Percentiles rank a stretch among this genome's conserved stretches.
These are phyloP conservation scores for Colletotrichum sp. DNA, from an alignment of 2,329 filamentous ascomycete genomes.

Conservation along the genomic window DNA sequence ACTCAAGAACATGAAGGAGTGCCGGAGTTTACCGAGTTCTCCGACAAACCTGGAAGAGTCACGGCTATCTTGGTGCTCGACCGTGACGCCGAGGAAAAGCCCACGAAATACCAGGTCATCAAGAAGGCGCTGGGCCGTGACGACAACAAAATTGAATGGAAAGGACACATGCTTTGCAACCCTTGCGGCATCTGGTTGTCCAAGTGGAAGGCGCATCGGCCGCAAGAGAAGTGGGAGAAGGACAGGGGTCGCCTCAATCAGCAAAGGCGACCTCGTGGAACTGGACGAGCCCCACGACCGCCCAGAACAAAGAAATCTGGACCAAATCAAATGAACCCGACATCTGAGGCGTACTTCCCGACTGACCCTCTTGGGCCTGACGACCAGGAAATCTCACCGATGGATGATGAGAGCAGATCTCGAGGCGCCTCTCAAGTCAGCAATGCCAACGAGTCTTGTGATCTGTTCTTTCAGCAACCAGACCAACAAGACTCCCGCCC, in stretches of 20 bases:
- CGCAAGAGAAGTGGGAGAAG: conserved; percentile 82
- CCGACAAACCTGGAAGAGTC: conserved; percentile 74
- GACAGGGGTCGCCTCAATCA: conserved; percentile 57
- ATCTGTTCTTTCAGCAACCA: not conserved
- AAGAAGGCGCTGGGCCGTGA: conserved; percentile 72
- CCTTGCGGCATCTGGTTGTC: conserved; percentile 95
- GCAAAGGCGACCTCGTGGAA: conserved; percentile 54
- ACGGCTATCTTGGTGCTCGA: conserved; percentile 75
- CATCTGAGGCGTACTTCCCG: conserved; percentile 59
- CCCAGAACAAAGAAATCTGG: conserved; percentile 52
- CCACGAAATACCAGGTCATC: conserved; percentile 73
- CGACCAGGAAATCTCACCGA: conserved; percentile 6
- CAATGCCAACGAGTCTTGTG: conserved; percentile 10
- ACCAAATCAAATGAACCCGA: conserved; percentile 51
- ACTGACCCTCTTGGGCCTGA: conserved; percentile 57
- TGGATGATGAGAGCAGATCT: conserved; percentile 17
- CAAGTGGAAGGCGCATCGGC: conserved; percentile 86
- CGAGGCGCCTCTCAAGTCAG: conserved; percentile 16
- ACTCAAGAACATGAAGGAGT: conserved; percentile 75
- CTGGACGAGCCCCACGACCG: conserved; percentile 37
- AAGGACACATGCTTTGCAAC: conserved; percentile 84
- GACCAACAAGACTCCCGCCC: not conserved
- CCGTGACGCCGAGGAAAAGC: conserved; percentile 65
- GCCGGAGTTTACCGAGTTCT: conserved; percentile 73
- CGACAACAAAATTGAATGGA: conserved; percentile 72